Evolutionary conservation across 139 green algal genomes (phyloP).

Genomic region (Ulvella scutata): DNA sequence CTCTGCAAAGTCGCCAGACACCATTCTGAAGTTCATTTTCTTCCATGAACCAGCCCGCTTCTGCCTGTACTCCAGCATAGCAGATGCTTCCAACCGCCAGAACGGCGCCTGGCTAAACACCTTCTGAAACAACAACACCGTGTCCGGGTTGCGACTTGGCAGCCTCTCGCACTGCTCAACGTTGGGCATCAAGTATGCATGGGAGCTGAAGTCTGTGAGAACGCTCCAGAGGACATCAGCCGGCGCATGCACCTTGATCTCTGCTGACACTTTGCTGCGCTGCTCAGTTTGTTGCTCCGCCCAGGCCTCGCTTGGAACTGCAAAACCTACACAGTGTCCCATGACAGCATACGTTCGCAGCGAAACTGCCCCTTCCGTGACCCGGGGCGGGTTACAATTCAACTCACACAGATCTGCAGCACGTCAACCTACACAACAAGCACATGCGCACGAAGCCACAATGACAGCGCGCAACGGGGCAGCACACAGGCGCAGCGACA

Average conservation of each 20-base stretch:
- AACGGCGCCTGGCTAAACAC: constrained; percentile 2
- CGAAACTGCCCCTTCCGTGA: too few species aligned
- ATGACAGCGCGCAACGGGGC: too few species aligned
- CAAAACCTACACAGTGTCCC: too few species aligned
- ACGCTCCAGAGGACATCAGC: neutral
- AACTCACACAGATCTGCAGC: too few species aligned
- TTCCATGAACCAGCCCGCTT: neutral
- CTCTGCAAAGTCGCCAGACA: neutral
- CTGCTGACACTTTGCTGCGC: neutral
- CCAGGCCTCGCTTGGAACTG: too few species aligned
- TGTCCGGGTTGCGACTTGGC: neutral
- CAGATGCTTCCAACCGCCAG: neutral
- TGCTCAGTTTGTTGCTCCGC: too few species aligned
- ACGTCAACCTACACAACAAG: too few species aligned
- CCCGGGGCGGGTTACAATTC: too few species aligned
- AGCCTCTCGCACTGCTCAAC: neutral
- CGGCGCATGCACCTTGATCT: neutral
- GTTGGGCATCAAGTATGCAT: neutral
- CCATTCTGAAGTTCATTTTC: neutral
- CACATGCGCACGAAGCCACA: too few species aligned
- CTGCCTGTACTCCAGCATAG: neutral
- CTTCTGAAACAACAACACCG: neutral
- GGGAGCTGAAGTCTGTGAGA: neutral
- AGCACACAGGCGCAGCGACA: too few species aligned
- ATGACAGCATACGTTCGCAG: too few species aligned